Conservation (phyloP, 805 yeast genomes). For the Monosporozyma unispora region DNA sequence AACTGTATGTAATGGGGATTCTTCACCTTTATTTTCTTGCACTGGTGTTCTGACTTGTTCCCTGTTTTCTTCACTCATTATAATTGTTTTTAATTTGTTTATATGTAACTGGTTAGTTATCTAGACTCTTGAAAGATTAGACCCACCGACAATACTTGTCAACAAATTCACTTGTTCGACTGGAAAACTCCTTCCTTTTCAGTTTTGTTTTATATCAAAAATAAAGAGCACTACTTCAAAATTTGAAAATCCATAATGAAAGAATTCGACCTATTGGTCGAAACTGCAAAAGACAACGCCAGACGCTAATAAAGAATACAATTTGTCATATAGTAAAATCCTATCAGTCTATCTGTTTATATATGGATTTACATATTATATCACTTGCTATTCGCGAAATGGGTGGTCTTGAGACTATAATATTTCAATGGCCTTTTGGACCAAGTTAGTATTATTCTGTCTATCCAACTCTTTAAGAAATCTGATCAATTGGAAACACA, state of each 20-base stretch:
- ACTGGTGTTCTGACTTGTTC: not conserved
- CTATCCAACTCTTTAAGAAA: constrained; percentile 24
- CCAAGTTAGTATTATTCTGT: constrained; percentile 19
- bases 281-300: not conserved
- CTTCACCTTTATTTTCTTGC: constrained; percentile 20
- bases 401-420: constrained; percentile 2
- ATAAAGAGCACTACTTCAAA: not conserved
- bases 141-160: not conserved
- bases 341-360: not conserved
- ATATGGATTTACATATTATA: not conserved
- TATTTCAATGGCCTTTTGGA: constrained; percentile 19
- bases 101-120: not conserved
- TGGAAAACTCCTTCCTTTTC: not conserved
- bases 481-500: constrained; percentile 29
- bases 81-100: not conserved
- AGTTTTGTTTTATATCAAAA: not conserved
- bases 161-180: not conserved
- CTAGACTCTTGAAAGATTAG: not conserved
- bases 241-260: not conserved
- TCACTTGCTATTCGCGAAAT: not conserved
- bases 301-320: not conserved
- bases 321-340: not conserved
- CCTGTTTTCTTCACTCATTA: constrained; percentile 6
- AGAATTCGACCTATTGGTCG: not conserved
- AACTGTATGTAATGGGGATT: constrained; percentile 48